Evolutionary conservation across 495 filamentous ascomycete genomes (phyloP).

Genomic region (Aspergillus saccharolyticus): DNA sequence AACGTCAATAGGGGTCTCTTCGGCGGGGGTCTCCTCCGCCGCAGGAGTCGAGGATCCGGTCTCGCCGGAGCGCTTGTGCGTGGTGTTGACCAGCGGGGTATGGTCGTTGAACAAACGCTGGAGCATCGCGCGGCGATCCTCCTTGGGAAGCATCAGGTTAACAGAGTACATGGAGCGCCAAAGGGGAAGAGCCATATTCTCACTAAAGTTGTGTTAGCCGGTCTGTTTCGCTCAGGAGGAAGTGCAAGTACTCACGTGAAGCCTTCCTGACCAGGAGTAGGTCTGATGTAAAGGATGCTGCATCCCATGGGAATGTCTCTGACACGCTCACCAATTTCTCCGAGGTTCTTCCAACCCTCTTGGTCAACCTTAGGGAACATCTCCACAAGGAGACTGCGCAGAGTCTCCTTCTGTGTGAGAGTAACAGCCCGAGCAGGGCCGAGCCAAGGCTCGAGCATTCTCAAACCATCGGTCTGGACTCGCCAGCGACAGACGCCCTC

Average conservation of each 20-base stretch:
- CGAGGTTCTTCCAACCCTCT: conserved; percentile 65
- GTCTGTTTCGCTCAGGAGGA: neutral
- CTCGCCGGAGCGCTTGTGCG: conserved; percentile 39
- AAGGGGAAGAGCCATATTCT: conserved; percentile 80
- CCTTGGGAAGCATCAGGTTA: conserved; percentile 96
- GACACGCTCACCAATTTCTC: conserved; percentile 84
- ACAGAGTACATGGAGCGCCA: conserved; percentile 84
- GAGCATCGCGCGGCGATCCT: conserved; percentile 89
- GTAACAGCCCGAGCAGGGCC: conserved; percentile 71
- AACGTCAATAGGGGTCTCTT: conserved; percentile 13
- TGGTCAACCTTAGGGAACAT: conserved; percentile 84
- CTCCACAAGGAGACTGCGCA: conserved; percentile 76
- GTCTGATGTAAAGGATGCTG: conserved; percentile 79
- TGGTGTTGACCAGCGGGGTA: conserved; percentile 54
- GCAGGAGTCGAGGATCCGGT: conserved; percentile 16
- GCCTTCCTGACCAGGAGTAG: conserved; percentile 60
- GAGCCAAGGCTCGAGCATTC: conserved; percentile 81
- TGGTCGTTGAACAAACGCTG: conserved; percentile 84
- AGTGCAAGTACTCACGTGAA: conserved; percentile 48
- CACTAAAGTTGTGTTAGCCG: conserved; percentile 37
- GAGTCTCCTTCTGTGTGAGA: conserved; percentile 67
- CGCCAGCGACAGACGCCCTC: conserved; percentile 84
- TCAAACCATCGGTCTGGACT: conserved; percentile 89
- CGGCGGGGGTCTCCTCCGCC: conserved; percentile 15
- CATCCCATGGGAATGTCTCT: conserved; percentile 80